phyloP scores from a whole-genome alignment of 495 filamentous ascomycete species.

The Penicillium angulare region DNA sequence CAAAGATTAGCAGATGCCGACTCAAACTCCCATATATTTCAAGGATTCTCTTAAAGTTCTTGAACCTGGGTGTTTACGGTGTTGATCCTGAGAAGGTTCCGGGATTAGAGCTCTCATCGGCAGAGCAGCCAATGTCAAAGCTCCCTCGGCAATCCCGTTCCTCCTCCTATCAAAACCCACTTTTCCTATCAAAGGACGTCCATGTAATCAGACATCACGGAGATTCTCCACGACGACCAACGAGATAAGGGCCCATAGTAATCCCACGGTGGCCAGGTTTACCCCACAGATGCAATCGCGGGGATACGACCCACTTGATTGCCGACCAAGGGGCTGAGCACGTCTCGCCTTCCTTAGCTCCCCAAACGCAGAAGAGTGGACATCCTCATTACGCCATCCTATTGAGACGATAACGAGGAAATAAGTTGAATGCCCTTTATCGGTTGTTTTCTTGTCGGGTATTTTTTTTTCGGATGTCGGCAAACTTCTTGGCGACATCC shows the following conservation, averaged over 20 bases:
- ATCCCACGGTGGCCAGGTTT: slow-evolving; percentile 1
- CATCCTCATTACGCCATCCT: slow-evolving; percentile 7
- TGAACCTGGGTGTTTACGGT: not conserved
- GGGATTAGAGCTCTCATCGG: slow-evolving; percentile 19
- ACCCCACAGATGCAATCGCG: slow-evolving; percentile 27
- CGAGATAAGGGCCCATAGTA: not conserved
- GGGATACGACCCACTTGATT: slow-evolving; percentile 16
- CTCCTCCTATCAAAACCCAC: not conserved
- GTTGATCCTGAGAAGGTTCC: not conserved
- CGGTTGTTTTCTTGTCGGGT: no score
- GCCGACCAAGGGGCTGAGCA: slow-evolving; percentile 3
- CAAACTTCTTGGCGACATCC: not conserved
- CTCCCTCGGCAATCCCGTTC: slow-evolving; percentile 15
- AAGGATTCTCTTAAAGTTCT: not conserved
- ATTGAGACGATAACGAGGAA: no score
- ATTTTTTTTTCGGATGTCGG: no score
- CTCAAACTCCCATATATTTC: not conserved
- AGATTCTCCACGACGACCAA: not conserved
- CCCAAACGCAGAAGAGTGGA: slow-evolving; percentile 1
- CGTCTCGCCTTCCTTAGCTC: not conserved
- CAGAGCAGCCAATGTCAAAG: slow-evolving; percentile 15
- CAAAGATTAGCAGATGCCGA: not conserved
- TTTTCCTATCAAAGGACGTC: not conserved
- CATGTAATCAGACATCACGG: not conserved
- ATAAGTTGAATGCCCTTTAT: no score